A percentile compares a stretch with the other conserved stretches of the same genome.
Evolutionary conservation across 306 rosid genomes (phyloP).

Genomic region (Dryas alaskensis): DNA sequence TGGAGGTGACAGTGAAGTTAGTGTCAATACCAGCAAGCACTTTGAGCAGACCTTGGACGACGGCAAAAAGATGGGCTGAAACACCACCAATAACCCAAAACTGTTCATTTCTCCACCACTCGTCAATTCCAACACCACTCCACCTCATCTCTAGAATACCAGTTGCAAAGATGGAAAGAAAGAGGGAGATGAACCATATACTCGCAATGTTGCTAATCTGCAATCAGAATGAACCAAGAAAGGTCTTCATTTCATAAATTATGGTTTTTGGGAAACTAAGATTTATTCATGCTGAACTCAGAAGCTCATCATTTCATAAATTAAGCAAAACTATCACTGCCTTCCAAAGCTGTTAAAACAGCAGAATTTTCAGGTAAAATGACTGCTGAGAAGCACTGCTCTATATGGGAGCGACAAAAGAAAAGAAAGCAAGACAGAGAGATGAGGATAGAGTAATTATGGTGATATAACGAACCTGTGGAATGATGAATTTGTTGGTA

Average conservation of each 20-base stretch:
- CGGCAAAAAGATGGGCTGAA: slow-evolving; percentile 87
- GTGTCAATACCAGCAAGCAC: slow-evolving; percentile 96
- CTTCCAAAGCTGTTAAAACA: not conserved
- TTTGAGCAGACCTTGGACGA: slow-evolving; percentile 90
- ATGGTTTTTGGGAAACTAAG: not conserved
- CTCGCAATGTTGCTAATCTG: slow-evolving; percentile 98
- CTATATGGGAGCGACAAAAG: not conserved
- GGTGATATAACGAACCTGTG: slow-evolving; percentile 64
- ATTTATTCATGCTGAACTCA: not conserved
- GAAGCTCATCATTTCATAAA: not conserved
- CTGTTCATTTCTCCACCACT: slow-evolving; percentile 99
- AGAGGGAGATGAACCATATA: slow-evolving; percentile 94
- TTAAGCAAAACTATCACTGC: not conserved
- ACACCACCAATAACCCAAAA: slow-evolving; percentile 99
- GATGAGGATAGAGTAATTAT: not conserved
- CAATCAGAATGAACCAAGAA: slow-evolving; percentile 26
- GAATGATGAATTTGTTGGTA: slow-evolving; percentile 95
- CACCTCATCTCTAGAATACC: slow-evolving; percentile 99
- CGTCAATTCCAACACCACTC: slow-evolving; percentile 96
- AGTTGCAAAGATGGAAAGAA: slow-evolving; percentile 90
- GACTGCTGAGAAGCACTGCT: not conserved
- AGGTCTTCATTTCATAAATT: not conserved
- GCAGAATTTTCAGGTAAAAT: not conserved
- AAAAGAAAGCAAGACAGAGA: not conserved
- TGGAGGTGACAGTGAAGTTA: slow-evolving; percentile 96